Percentiles rank a stretch among this genome's conserved stretches.
Conservation (phyloP, 768 basidiomycete genomes). For the Kwoniella pini region DNA sequence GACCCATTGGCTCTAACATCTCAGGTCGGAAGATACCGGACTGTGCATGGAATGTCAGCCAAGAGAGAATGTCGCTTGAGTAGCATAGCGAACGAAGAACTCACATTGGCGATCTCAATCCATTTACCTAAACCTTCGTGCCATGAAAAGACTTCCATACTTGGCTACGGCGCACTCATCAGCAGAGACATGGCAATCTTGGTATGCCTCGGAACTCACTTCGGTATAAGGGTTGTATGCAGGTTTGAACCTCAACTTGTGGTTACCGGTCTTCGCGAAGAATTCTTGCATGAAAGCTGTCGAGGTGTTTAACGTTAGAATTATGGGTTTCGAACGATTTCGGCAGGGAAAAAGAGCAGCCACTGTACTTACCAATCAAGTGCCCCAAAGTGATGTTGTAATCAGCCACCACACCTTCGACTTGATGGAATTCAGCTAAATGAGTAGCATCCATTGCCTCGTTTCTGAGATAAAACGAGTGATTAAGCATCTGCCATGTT, state of each 20-base stretch:
- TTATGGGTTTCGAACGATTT: not conserved
- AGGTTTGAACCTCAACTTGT: slow-evolving; percentile 93
- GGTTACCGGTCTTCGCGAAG: slow-evolving; percentile 96
- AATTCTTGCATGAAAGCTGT: slow-evolving; percentile 97
- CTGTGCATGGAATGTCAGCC: slow-evolving; percentile 56
- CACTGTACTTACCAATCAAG: slow-evolving; percentile 70
- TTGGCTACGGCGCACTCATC: slow-evolving; percentile 28
- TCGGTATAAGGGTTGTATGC: slow-evolving; percentile 99
- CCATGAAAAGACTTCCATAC: slow-evolving; percentile 95
- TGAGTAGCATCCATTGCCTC: slow-evolving; percentile 99
- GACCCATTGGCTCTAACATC: slow-evolving; percentile 98
- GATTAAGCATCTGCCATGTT: too few species aligned
- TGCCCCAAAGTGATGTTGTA: slow-evolving; percentile 87
- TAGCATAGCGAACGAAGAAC: not conserved
- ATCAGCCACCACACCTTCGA: slow-evolving; percentile 99
- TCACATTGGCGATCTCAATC: slow-evolving; percentile 90
- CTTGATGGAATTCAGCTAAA: slow-evolving; percentile 98
- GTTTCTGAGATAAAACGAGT: too few species aligned
- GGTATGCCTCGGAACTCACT: slow-evolving; percentile 57
- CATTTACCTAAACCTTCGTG: slow-evolving; percentile 89
- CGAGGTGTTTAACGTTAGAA: not conserved
- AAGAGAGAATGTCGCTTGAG: not conserved
- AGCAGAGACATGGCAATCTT: not conserved
- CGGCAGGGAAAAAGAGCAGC: not conserved
- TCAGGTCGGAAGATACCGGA: slow-evolving; percentile 97